phyloP scores from a whole-genome alignment of 2,329 filamentous ascomycete genomes.

The Ophiostoma perfectum region DNA sequence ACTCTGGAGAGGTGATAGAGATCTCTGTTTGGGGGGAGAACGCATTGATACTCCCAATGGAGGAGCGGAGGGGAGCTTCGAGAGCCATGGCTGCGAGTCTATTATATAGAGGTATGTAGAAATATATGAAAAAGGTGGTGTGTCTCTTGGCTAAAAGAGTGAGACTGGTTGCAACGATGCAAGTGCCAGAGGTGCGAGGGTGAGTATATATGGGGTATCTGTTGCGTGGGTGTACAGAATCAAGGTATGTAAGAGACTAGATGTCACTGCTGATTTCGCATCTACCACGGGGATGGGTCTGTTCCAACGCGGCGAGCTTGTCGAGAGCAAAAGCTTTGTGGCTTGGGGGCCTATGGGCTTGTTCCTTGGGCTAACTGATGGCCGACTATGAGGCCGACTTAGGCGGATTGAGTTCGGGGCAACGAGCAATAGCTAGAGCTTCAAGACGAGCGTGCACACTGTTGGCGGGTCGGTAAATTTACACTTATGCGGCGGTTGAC shows the following conservation, averaged over 20 bases:
- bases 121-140: neutral
- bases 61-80: conserved; percentile 58
- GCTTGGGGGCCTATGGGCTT: neutral
- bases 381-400: conserved; percentile 11
- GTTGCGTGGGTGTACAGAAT: neutral
- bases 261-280: no score
- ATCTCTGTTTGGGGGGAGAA: conserved; percentile 52
- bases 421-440: neutral
- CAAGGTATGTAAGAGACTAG: neutral
- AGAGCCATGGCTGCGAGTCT: conserved; percentile 46
- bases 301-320: neutral
- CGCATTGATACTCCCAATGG: conserved; percentile 51
- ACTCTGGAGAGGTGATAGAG: conserved; percentile 50
- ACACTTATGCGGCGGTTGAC: no score
- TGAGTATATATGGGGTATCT: neutral
- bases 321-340: neutral
- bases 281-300: no score
- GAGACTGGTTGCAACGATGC: neutral
- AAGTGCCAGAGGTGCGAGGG: neutral
- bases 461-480: no score
- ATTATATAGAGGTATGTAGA: conserved; percentile 12
- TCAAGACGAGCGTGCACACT: neutral
- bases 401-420: conserved; percentile 10
- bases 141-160: neutral
- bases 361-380: neutral